Evolutionary conservation across 352 stramenopile species (phyloP), one percentile per base, ranked within the genome.

Genomic region (Aphanomyces euteiches): DNA sequence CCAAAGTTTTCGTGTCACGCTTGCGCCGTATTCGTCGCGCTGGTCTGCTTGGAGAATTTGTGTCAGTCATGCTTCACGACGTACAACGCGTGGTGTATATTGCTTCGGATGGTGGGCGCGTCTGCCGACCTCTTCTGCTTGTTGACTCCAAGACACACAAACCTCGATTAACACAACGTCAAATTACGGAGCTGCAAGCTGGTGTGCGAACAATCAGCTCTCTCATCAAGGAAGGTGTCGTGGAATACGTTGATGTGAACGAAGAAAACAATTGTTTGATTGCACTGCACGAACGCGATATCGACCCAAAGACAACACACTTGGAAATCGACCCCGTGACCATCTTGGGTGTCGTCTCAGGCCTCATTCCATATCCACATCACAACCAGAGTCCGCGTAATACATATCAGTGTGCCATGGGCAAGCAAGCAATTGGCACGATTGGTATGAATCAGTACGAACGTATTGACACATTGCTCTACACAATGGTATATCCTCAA

Each of bases 321-420:
- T 83, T 99, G 69, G 98, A 99, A 76, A 99, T 99, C 74, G 97
- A 99, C 77, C 97, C 98, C 1, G 93, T 99, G 59, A 99, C 97
- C 28, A 97, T 99, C 53, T 77, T 99, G 5, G 97, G 97, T 40
- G 96, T 99, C 70, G 97, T 99, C 3, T 98, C 96, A 15, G 96
- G 96, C 28, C 81, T 99, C 39, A 99, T 99, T 74, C 97, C 98
- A 37, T 99, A 98, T 77, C 97, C 97, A n/a, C 96, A 99, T 77
- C 95, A 99, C 83, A 99, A 99, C 73, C 96, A 99, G 79, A 98
- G 88, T 39, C 97, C 96, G 43, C 90, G 98, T 64, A 99, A 99
- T 78, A 99, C 97, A 4, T 99, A 99, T 78, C 98, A 99, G 81
- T 99, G 97, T 73, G 97, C 97, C 43, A 99, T 99, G 98, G 98